Evolutionary conservation across 345 rosid species (phyloP), one percentile per base, ranked within the genome.

Genomic region (Boechera stricta): DNA sequence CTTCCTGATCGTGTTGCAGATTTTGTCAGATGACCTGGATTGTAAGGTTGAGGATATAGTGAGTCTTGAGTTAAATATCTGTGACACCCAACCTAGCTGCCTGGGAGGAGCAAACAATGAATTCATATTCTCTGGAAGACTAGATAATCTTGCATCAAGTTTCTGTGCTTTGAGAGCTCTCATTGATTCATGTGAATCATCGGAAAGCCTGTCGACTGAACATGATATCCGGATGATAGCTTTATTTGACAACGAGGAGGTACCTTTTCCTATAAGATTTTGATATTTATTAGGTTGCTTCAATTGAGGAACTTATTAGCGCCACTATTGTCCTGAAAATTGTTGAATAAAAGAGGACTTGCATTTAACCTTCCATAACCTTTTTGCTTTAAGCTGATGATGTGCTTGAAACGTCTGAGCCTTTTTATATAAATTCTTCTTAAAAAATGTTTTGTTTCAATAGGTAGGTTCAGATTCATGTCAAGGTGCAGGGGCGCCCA

Each of bases 181-280:
- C 44, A 83, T 92, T 71, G 98, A 94, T 83, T 88, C 98, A 66
- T 88, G 83, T 69, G 64, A 42, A 49, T 81, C 90, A 57, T 84
- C 87, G 1, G 39, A 56, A 26, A 89, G 84, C 76, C 75, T 92
- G 33, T 87, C 91, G 8, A 82, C 55, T 75, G 97, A 92, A 67
- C 87, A 79, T 82, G 86, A 89, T 65, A 74, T 92, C 58, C 86
- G 90, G 64, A 90, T 94, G 97, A 84, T 90, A 53, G 97, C 98
- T 74, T 83, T 94, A 78, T 94, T 94, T 84, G 98, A 94, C 81
- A 90, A 92, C 81, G 97, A 94, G 79, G 97, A 92, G 97, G 98
- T 94, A 85, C 73, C 69, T 67, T 55, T 67, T 16, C 45, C 44
- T 47, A 9, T 69, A 35, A 62, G n/a, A 76, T 52, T 24, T 39